These are phyloP conservation scores for Diaporthe velutina DNA, from an alignment of 2,329 filamentous ascomycete genomes.

Conservation along the genomic window DNA sequence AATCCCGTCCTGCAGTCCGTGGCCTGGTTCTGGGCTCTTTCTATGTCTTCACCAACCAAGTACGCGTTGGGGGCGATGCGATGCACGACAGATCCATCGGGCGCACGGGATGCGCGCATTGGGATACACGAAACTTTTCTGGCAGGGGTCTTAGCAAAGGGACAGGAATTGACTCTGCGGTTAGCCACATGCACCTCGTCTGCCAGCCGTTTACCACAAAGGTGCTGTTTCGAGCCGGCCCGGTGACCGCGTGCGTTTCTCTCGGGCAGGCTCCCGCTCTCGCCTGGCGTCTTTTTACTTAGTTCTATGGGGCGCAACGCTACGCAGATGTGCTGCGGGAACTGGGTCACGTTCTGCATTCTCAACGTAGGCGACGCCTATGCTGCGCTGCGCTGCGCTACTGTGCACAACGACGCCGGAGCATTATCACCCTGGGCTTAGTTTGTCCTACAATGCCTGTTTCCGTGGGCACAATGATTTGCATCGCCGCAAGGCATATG, in stretches of 20 bases:
- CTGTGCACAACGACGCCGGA: not conserved
- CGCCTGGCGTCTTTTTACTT: not conserved
- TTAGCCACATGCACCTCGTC: constrained; percentile 20
- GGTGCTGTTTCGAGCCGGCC: constrained; percentile 19
- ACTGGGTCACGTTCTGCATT: not conserved
- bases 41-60: not conserved
- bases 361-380: not conserved
- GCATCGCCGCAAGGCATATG: not conserved
- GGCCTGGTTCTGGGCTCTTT: not conserved
- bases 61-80: not conserved
- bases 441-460: not conserved
- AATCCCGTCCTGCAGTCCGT: not conserved
- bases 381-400: not conserved
- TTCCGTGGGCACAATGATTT: constrained; percentile 1
- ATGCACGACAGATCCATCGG: not conserved
- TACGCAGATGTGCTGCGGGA: not conserved
- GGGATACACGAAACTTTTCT: constrained; percentile 14
- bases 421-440: not conserved
- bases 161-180: not conserved
- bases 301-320: not conserved
- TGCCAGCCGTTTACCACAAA: not conserved
- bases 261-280: not conserved
- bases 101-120: constrained; percentile 3
- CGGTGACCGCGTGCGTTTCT: constrained; percentile 9
- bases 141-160: constrained; percentile 6